Percentiles rank a stretch among this genome's conserved stretches.
Conservation (phyloP, 2,329 filamentous ascomycete genomes). For the Tolypocladium capitatum region DNA sequence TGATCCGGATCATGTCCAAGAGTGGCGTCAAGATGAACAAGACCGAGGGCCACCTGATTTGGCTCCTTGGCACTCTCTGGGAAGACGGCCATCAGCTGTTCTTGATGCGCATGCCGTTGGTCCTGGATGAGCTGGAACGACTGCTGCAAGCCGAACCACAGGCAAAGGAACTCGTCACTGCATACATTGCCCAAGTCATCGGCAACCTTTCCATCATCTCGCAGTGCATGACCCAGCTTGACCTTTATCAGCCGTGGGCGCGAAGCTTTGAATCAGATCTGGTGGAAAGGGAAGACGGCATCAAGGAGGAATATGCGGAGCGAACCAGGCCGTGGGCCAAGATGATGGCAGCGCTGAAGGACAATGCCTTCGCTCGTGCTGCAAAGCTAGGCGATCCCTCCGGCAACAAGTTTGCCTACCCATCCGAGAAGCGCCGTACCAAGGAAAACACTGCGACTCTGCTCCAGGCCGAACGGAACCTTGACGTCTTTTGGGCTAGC, state of each 20-base stretch:
- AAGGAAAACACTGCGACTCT: slow-evolving; percentile 22
- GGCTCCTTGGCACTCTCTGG: slow-evolving; percentile 24
- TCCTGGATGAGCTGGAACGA: slow-evolving; percentile 36
- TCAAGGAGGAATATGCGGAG: slow-evolving; percentile 14
- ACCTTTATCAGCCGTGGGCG: slow-evolving; percentile 36
- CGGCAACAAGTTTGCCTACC: slow-evolving; percentile 27
- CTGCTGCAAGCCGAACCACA: slow-evolving; percentile 23
- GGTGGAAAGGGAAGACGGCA: slow-evolving; percentile 8
- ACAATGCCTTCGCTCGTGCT: slow-evolving; percentile 4
- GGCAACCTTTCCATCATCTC: slow-evolving; percentile 31
- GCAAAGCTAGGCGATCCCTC: slow-evolving; percentile 18
- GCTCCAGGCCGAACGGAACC: background rate
- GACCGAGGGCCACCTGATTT: slow-evolving; percentile 16
- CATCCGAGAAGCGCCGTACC: slow-evolving; percentile 29
- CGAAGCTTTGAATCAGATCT: slow-evolving; percentile 20
- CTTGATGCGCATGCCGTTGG: slow-evolving; percentile 16
- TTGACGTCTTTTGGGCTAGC: slow-evolving; percentile 3
- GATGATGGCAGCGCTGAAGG: slow-evolving; percentile 7
- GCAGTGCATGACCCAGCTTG: slow-evolving; percentile 29
- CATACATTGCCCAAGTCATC: slow-evolving; percentile 20
- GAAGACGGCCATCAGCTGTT: slow-evolving; percentile 19
- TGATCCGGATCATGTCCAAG: slow-evolving; percentile 10
- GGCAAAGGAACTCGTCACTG: slow-evolving; percentile 23
- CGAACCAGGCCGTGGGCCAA: slow-evolving; percentile 3
- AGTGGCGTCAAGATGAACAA: slow-evolving; percentile 8